Percentiles rank a stretch among this genome's conserved stretches.
These are phyloP conservation scores for Lecanicillium sp. DNA, from an alignment of 2,329 filamentous ascomycete species.

Conservation along the genomic window DNA sequence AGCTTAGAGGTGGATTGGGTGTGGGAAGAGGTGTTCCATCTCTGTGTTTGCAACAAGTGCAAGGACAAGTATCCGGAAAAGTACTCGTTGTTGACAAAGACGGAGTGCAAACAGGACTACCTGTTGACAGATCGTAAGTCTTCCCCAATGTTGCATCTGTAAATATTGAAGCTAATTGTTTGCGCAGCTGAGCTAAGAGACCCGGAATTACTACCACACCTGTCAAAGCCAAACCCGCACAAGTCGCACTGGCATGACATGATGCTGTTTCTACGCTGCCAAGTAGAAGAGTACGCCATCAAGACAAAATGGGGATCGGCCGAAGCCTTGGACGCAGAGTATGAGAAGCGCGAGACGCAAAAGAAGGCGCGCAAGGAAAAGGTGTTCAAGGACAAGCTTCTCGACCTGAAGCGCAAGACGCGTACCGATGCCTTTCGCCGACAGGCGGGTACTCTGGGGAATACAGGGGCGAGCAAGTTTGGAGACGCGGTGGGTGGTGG, in stretches of 20 bases:
- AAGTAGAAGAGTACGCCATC: slow-evolving; percentile 92
- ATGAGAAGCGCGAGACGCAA: slow-evolving; percentile 67
- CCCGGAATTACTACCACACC: slow-evolving; percentile 73
- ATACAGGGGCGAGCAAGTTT: slow-evolving; percentile 51
- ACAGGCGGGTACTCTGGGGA: slow-evolving; percentile 52
- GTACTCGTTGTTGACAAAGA: slow-evolving; percentile 93
- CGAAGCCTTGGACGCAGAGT: slow-evolving; percentile 82
- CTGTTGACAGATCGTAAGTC: slow-evolving; percentile 79
- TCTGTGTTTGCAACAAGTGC: slow-evolving; percentile 70
- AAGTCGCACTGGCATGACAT: slow-evolving; percentile 97
- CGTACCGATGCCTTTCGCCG: slow-evolving; percentile 82
- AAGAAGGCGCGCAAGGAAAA: slow-evolving; percentile 82
- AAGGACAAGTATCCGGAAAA: slow-evolving; percentile 88
- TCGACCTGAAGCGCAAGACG: slow-evolving; percentile 88
- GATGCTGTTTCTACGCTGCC: slow-evolving; percentile 91
- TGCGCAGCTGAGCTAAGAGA: slow-evolving; percentile 77
- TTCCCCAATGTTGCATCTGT: background rate
- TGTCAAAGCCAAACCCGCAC: slow-evolving; percentile 87
- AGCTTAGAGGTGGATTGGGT: slow-evolving; percentile 88
- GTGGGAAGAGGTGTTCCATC: slow-evolving; percentile 78
- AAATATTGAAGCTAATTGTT: background rate
- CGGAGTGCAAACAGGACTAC: slow-evolving; percentile 92
- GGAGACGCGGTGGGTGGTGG: slow-evolving; percentile 65
- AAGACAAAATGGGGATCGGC: slow-evolving; percentile 83
- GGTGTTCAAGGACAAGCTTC: slow-evolving; percentile 83